These are phyloP conservation scores for Nakazawaea laoshanensis DNA, from an alignment of 805 yeast species.

Conservation along the genomic window DNA sequence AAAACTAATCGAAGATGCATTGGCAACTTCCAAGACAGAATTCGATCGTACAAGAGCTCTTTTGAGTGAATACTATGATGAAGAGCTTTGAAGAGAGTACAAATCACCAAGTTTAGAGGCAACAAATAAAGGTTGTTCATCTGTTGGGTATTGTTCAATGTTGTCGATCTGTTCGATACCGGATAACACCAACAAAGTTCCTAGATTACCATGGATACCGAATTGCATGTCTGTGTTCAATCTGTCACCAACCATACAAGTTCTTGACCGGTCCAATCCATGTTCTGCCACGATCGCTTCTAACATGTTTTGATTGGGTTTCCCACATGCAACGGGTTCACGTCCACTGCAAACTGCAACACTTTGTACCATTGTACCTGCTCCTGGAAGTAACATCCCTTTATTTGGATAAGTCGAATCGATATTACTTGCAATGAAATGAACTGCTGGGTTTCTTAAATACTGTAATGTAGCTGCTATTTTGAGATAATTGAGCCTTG, in stretches of 20 bases:
- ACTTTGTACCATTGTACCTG: constrained; percentile 83
- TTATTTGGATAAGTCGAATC: constrained; percentile 92
- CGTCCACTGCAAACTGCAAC: constrained; percentile 72
- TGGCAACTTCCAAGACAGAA: constrained; percentile 39
- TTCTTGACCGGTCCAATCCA: constrained; percentile 43
- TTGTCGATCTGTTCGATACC: constrained; percentile 80
- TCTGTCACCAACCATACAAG: constrained; percentile 94
- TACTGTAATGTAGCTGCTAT: constrained; percentile 78
- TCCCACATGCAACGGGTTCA: constrained; percentile 85
- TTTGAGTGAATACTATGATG: constrained; percentile 43
- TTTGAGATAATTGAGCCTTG: constrained; percentile 71
- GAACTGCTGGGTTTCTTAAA: constrained; percentile 51
- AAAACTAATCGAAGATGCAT: constrained; percentile 43
- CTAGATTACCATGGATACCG: constrained; percentile 81
- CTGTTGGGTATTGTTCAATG: constrained; percentile 32
- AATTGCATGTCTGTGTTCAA: constrained; percentile 92
- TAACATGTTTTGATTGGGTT: constrained; percentile 87
- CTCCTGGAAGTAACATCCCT: constrained; percentile 85
- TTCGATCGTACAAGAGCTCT: constrained; percentile 42
- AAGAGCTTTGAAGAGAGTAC: constrained; percentile 29
- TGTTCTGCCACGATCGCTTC: constrained; percentile 72
- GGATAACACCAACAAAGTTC: constrained; percentile 79
- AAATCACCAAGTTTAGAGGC: constrained; percentile 73
- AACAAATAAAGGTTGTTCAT: constrained; percentile 54
- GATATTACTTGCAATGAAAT: constrained; percentile 87